Conservation (phyloP, 768 basidiomycete species). For the Suillus decipiens region DNA sequence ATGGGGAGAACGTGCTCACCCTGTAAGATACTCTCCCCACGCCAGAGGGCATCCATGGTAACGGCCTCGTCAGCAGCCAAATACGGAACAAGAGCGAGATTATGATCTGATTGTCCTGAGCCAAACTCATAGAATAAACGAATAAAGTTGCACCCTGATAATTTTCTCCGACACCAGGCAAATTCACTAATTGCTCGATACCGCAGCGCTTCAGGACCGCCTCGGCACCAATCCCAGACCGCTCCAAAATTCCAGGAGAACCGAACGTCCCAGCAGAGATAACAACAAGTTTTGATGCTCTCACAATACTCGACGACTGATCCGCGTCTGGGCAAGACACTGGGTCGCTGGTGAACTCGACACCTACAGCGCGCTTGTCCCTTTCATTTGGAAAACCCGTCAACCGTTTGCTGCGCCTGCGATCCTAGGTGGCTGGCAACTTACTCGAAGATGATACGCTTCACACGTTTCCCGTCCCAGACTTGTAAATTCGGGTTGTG, state of each 20-base stretch:
- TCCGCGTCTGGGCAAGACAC: constrained; percentile 22
- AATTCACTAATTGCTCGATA: constrained; percentile 34
- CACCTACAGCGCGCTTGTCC: constrained; percentile 14
- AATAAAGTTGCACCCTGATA: constrained; percentile 44
- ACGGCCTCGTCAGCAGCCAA: constrained; percentile 42
- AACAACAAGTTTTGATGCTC: constrained; percentile 47
- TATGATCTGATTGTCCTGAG: constrained; percentile 30
- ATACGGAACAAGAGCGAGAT: constrained; percentile 32
- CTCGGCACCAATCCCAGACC: constrained; percentile 45
- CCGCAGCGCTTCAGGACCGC: neutral
- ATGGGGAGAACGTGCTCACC: too few species aligned
- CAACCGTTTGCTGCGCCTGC: neutral
- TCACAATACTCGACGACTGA: constrained; percentile 28
- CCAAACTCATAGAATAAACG: too few species aligned
- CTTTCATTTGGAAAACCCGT: neutral
- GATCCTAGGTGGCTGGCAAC: neutral
- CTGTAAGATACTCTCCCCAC: too few species aligned
- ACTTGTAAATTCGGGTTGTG: neutral
- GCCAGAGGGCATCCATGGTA: too few species aligned
- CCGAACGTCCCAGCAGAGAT: constrained; percentile 56
- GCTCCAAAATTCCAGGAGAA: constrained; percentile 56
- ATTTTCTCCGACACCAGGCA: constrained; percentile 79
- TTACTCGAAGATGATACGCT: neutral
- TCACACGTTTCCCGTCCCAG: neutral
- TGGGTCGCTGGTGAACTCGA: constrained; percentile 48